Percentiles rank a stretch among this genome's conserved stretches.
Conservation (phyloP, 1,139 yeast species). For the Yamadazyma friedrichii region DNA sequence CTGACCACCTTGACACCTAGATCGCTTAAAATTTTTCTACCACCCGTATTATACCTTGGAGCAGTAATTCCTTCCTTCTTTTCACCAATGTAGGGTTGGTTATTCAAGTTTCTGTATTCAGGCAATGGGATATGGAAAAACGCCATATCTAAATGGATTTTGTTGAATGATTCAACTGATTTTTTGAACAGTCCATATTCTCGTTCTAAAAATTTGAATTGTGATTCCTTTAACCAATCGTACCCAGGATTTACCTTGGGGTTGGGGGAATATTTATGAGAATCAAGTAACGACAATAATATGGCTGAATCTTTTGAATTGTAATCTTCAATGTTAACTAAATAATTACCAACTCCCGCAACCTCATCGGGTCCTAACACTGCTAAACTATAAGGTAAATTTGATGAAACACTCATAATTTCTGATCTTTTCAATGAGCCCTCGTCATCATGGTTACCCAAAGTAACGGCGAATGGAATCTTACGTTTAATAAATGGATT, state of each 20-base stretch:
- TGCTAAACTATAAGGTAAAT: slow-evolving; percentile 68
- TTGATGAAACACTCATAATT: slow-evolving; percentile 53
- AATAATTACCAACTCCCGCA: slow-evolving; percentile 81
- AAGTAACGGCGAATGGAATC: slow-evolving; percentile 76
- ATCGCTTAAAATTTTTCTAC: slow-evolving; percentile 53
- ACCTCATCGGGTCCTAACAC: slow-evolving; percentile 61
- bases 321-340: slow-evolving; percentile 46
- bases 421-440: slow-evolving; percentile 53
- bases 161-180: slow-evolving; percentile 28
- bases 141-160: slow-evolving; percentile 68
- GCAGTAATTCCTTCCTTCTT: slow-evolving; percentile 75
- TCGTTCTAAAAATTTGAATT: slow-evolving; percentile 58
- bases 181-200: slow-evolving; percentile 32
- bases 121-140: slow-evolving; percentile 93
- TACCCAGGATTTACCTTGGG: slow-evolving; percentile 75
- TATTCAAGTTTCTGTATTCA: slow-evolving; percentile 58
- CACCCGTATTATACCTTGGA: slow-evolving; percentile 67
- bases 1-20: slow-evolving; percentile 70
- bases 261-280: slow-evolving; percentile 68
- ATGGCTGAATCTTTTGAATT: slow-evolving; percentile 46
- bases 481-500: slow-evolving; percentile 62
- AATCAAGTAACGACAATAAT: slow-evolving; percentile 73
- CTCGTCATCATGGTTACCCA: slow-evolving; percentile 71
- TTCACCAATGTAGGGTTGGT: slow-evolving; percentile 53
- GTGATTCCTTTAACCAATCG: slow-evolving; percentile 80